Evolutionary conservation across 2,329 filamentous ascomycete species (phyloP).

Genomic region (Xylaria sp.): DNA sequence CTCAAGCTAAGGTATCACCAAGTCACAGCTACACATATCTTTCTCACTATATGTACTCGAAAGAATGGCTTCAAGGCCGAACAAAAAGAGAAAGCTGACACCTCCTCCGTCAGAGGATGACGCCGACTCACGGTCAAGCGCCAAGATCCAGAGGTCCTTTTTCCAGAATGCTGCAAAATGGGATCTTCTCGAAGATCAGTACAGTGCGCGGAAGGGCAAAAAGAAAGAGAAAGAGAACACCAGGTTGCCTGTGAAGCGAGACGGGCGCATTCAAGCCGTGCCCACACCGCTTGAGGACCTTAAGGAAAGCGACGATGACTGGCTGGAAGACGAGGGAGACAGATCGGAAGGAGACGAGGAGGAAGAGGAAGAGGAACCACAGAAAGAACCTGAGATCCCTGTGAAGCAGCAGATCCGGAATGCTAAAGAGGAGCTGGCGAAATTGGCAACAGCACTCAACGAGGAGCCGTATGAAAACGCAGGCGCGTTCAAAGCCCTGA

Average conservation of each 20-base stretch:
- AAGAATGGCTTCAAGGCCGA: conserved; percentile 55
- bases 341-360: conserved; percentile 52
- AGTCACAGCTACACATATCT: not conserved
- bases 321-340: conserved; percentile 67
- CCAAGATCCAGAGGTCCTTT: conserved; percentile 65
- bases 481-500: conserved; percentile 77
- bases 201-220: conserved; percentile 73
- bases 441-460: conserved; percentile 79
- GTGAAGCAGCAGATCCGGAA: conserved; percentile 79
- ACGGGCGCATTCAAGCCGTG: conserved; percentile 71
- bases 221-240: conserved; percentile 74
- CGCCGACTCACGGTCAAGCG: conserved; percentile 40
- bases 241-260: conserved; percentile 82
- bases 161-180: conserved; percentile 79
- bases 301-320: conserved; percentile 65
- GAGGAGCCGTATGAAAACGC: conserved; percentile 93
- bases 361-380: conserved; percentile 40
- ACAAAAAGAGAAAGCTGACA: conserved; percentile 64
- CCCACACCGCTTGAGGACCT: conserved; percentile 63
- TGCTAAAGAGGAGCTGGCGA: conserved; percentile 91
- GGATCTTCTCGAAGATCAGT: conserved; percentile 86
- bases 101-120: conserved; percentile 57
- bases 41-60: not conserved
- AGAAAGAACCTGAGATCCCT: conserved; percentile 67
- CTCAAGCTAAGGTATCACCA: not conserved